Conservation (phyloP, 306 rosid genomes). For the Rubus parviflorus region DNA sequence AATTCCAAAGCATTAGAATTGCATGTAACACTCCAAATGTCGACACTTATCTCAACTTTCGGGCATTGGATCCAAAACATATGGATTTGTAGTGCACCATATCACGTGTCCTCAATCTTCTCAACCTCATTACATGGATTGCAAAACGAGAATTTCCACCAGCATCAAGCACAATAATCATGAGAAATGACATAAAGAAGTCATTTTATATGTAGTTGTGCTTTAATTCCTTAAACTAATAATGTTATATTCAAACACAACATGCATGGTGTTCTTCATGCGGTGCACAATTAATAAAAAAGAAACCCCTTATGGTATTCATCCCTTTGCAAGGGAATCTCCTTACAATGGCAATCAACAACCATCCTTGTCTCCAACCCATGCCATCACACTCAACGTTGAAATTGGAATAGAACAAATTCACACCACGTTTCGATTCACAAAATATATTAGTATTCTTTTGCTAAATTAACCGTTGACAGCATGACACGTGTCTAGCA, state of each 20-base stretch:
- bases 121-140: background rate
- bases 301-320: background rate
- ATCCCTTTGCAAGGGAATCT: constrained; percentile 19
- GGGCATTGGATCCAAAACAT: background rate
- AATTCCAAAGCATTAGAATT: no score
- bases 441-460: background rate
- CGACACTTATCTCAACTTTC: background rate
- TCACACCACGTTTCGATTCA: constrained; percentile 23
- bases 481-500: constrained; percentile 33
- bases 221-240: background rate
- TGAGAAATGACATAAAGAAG: background rate
- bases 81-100: background rate
- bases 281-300: constrained; percentile 1
- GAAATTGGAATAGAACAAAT: constrained; percentile 26
- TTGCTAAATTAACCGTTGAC: constrained; percentile 14
- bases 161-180: background rate
- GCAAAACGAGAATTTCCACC: background rate
- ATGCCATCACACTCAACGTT: background rate
- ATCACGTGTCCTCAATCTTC: background rate
- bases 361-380: constrained; percentile 21
- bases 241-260: constrained; percentile 20
- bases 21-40: background rate
- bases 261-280: constrained; percentile 16
- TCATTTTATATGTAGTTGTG: background rate
- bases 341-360: constrained; percentile 4